These are phyloP conservation scores for Hortaea werneckii DNA, from an alignment of 2,329 filamentous ascomycete genomes.

Conservation along the genomic window DNA sequence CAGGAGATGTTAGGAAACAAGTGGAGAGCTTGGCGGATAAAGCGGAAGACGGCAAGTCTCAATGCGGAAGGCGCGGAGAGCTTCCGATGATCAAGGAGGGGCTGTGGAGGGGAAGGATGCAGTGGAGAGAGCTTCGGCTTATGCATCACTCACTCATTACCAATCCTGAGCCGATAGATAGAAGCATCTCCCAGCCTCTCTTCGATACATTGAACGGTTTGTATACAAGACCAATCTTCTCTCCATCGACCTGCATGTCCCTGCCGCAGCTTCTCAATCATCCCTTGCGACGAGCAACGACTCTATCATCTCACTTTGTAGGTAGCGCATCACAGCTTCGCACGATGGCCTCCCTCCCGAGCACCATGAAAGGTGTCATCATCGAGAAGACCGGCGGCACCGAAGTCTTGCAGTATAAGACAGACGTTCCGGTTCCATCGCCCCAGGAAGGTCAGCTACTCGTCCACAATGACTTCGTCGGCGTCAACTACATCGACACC, in stretches of 20 bases:
- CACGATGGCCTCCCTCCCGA: constrained; percentile 40
- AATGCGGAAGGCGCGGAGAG: background rate
- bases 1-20: too few relatives aligned
- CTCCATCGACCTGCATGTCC: constrained; percentile 6
- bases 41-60: too few relatives aligned
- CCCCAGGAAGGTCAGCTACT: constrained; percentile 62
- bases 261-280: background rate
- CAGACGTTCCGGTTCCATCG: constrained; percentile 59
- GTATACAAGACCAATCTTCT: too few relatives aligned
- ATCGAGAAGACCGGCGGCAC: constrained; percentile 62
- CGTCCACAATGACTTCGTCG: constrained; percentile 68
- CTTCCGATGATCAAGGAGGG: background rate
- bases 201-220: too few relatives aligned
- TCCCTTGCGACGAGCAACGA: background rate
- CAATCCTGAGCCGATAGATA: too few relatives aligned
- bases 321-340: background rate
- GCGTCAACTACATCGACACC: constrained; percentile 86
- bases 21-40: too few relatives aligned
- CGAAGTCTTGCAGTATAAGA: constrained; percentile 62
- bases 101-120: too few relatives aligned
- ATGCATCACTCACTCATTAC: too few relatives aligned
- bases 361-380: constrained; percentile 63
- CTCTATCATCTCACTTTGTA: constrained; percentile 2
- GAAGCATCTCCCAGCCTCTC: too few relatives aligned
- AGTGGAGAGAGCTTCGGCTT: too few relatives aligned